Evolutionary conservation across 1,284 basidiomycete genomes (phyloP).

Genomic region (Cystobasidiaceae sp.): DNA sequence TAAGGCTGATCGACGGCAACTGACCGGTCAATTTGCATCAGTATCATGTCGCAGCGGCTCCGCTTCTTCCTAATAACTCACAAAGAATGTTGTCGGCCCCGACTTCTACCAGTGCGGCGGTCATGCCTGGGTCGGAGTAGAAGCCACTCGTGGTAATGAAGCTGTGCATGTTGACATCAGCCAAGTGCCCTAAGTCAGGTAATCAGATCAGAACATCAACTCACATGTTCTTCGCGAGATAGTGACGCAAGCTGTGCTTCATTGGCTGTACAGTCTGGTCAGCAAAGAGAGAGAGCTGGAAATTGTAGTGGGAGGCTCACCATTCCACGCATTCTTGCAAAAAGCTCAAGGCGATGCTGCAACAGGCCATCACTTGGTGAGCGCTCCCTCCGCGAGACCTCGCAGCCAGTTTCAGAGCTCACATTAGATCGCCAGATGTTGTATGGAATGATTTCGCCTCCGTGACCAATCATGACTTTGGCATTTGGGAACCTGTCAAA

Average conservation of each 20-base stretch:
- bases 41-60: not conserved
- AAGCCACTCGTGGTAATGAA: conserved; percentile 19
- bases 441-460: conserved; percentile 19
- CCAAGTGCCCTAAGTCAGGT: not conserved
- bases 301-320: not conserved
- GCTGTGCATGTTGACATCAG: not conserved
- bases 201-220: too few relatives aligned
- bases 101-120: conserved; percentile 6
- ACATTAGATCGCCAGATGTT: conserved; percentile 19
- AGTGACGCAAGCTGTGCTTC: conserved; percentile 16
- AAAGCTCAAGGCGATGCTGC: conserved; percentile 10
- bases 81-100: conserved; percentile 17
- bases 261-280: not conserved
- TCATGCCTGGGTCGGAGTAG: conserved; percentile 20
- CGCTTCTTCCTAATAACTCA: not conserved
- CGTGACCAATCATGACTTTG: conserved; percentile 18
- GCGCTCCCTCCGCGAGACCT: not conserved
- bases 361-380: not conserved
- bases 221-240: conserved; percentile 19
- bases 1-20: conserved; percentile 19
- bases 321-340: conserved; percentile 18
- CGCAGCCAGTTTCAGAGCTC: not conserved
- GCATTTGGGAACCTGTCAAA: conserved; percentile 25
- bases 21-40: not conserved
- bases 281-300: not conserved